Evolutionary conservation across 2,329 filamentous ascomycete genomes (phyloP).

Genomic region (Colletotrichum sp.): DNA sequence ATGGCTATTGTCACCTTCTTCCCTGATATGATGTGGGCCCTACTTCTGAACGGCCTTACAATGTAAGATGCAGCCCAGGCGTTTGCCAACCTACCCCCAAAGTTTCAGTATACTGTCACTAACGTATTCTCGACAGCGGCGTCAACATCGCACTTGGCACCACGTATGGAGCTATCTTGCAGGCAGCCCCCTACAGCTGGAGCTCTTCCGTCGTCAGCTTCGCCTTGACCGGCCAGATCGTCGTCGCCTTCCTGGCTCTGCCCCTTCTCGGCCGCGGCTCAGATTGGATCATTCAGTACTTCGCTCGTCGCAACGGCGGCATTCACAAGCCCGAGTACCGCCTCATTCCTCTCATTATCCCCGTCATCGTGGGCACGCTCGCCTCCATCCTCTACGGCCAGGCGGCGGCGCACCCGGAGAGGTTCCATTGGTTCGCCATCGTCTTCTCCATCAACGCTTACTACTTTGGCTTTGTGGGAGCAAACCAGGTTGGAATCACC

Average conservation of each 20-base stretch:
- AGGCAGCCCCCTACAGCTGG: slow-evolving; percentile 40
- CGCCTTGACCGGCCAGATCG: slow-evolving; percentile 43
- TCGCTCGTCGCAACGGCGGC: slow-evolving; percentile 38
- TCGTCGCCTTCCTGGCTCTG: slow-evolving; percentile 39
- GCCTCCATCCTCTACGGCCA: slow-evolving; percentile 41
- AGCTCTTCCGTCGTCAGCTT: slow-evolving; percentile 36
- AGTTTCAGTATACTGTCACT: slow-evolving; percentile 7
- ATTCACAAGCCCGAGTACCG: slow-evolving; percentile 46
- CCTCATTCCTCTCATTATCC: slow-evolving; percentile 38
- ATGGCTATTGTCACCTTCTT: slow-evolving; percentile 38
- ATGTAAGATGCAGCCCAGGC: not conserved
- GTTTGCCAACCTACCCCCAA: not conserved
- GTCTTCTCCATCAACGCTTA: slow-evolving; percentile 31
- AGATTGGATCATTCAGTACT: slow-evolving; percentile 38
- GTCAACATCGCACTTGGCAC: slow-evolving; percentile 47
- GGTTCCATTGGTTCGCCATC: slow-evolving; percentile 38
- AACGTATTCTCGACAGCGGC: slow-evolving; percentile 34
- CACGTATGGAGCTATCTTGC: slow-evolving; percentile 42
- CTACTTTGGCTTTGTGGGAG: slow-evolving; percentile 42
- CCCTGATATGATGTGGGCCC: slow-evolving; percentile 46
- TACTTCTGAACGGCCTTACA: slow-evolving; percentile 35
- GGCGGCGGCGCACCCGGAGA: slow-evolving; percentile 35
- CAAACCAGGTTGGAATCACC: slow-evolving; percentile 49
- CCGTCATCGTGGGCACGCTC: slow-evolving; percentile 41
- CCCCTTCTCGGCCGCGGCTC: slow-evolving; percentile 43